phyloP scores from a whole-genome alignment of 129 eudicot genomes.

The Pulicaria dysenterica region DNA sequence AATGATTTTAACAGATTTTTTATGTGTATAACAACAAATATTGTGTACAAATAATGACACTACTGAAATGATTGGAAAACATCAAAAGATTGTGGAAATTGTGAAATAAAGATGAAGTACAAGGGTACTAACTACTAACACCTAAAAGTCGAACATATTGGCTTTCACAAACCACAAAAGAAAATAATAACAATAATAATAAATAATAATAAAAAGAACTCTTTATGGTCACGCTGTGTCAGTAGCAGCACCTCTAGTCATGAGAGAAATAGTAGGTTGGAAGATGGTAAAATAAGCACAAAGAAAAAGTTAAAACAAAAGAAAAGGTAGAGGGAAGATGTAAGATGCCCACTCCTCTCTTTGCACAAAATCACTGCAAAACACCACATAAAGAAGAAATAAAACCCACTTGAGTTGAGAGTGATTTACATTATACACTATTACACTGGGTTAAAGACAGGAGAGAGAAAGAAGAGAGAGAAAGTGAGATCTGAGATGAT shows the following conservation, averaged over 20 bases:
- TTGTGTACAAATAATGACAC: too few species aligned
- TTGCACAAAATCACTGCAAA: conserved; percentile 1
- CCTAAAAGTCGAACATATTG: background rate
- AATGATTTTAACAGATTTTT: too few species aligned
- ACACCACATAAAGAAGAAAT: conserved; percentile 1
- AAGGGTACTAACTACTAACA: background rate
- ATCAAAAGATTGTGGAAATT: background rate
- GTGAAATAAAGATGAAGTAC: background rate
- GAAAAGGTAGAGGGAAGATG: background rate
- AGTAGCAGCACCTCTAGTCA: conserved; percentile 15
- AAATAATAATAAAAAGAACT: background rate
- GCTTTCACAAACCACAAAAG: conserved; percentile 8
- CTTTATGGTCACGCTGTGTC: conserved; percentile 38
- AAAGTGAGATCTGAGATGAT: conserved; percentile 25
- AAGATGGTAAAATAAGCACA: conserved; percentile 11
- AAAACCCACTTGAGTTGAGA: background rate
- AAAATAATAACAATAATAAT: too few species aligned
- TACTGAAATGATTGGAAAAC: background rate
- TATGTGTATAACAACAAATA: too few species aligned
- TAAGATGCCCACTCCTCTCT: conserved; percentile 20
- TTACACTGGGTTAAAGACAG: conserved; percentile 1
- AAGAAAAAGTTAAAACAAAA: conserved; percentile 16
- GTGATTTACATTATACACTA: conserved; percentile 9
- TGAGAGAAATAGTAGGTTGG: conserved; percentile 6
- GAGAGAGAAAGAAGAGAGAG: conserved; percentile 14